Base-by-base conservation (phyloP, 2,329 filamentous ascomycete genomes). In the Alternaria sp. region DNA sequence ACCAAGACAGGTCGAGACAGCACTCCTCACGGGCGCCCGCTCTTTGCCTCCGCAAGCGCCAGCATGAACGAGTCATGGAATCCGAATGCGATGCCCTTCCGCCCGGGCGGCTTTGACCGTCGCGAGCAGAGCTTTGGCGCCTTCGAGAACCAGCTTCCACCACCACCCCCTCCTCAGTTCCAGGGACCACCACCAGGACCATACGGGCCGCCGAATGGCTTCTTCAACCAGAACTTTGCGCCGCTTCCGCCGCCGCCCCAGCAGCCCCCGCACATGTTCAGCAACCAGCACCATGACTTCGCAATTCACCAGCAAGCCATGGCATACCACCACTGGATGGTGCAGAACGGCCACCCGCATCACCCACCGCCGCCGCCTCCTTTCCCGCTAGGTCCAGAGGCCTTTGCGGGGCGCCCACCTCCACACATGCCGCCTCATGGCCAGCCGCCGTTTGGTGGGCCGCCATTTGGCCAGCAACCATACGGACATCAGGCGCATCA, bases 21-120 rank as follows among this genome's bases (percentile, higher is more conserved):
- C 61, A 65, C 54, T 56, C 57, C 58, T 47, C 52, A 52, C 7
- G 57, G 61, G 57, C 64, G 59, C 25, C 40, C 57, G 53, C 43
- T 59, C 61, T 46, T 43, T 32, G 45, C 56, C 19, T 49, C 57
- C 57, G n/a, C 61, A 61, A 51, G 58, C 62, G 28, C 65, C 67
- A 47, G 65, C 21, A 74, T 74, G 71, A 72, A 66, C 60, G 65
- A 70, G 5, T 52, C 67, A 55, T 64, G 62, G 59, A 73, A 73
- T 2, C 68, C 70, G 11, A 56, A 67, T 44, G 70, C 70, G 32
- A 57, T 66, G 57, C 69, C 69, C 8, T 73, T 72, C 49, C 59
- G 60, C 57, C 70, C 66, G n/a, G 65, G 58, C 36, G 67, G 65
- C 32, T 46, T 43, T 30, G 55, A 40, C 25, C 61, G 53, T 44